These are phyloP conservation scores for Haplosporangium gracile DNA, from an alignment of 192 early-diverging fungal genomes.

Conservation along the genomic window DNA sequence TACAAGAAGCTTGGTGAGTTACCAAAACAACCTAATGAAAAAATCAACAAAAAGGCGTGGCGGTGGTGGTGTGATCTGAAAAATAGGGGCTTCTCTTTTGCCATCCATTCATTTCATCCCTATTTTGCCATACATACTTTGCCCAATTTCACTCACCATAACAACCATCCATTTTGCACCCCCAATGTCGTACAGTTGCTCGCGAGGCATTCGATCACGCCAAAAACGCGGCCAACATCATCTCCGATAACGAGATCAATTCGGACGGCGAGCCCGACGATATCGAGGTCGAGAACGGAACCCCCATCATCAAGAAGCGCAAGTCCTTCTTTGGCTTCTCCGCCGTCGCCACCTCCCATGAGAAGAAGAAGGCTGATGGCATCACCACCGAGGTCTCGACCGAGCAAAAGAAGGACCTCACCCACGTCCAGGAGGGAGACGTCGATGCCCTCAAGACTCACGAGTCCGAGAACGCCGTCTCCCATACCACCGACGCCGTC, in stretches of 20 bases:
- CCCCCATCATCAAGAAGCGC: slow-evolving; percentile 53
- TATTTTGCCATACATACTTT: not conserved
- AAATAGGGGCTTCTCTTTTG: slow-evolving; percentile 4
- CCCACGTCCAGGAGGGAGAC: slow-evolving; percentile 47
- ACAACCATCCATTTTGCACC: not conserved
- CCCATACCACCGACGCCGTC: slow-evolving; percentile 46
- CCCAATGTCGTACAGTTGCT: slow-evolving; percentile 25
- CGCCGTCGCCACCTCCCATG: slow-evolving; percentile 47
- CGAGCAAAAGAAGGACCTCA: slow-evolving; percentile 47
- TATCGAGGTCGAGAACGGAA: slow-evolving; percentile 50
- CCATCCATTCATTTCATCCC: too few relatives aligned
- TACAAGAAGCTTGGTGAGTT: slow-evolving; percentile 57
- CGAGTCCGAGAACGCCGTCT: slow-evolving; percentile 51
- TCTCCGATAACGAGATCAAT: slow-evolving; percentile 47
- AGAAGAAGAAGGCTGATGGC: slow-evolving; percentile 49
- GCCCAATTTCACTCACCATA: not conserved
- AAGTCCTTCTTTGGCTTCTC: slow-evolving; percentile 56
- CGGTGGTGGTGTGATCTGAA: not conserved
- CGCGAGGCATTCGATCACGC: slow-evolving; percentile 51
- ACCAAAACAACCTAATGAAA: not conserved
- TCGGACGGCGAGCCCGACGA: slow-evolving; percentile 55
- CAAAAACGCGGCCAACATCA: slow-evolving; percentile 38
- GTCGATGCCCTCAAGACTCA: slow-evolving; percentile 57
- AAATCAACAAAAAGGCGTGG: slow-evolving; percentile 1
- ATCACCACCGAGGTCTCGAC: slow-evolving; percentile 45